Base-by-base conservation (phyloP, 495 filamentous ascomycete species). In the Lasiosphaeriaceae sp. region DNA sequence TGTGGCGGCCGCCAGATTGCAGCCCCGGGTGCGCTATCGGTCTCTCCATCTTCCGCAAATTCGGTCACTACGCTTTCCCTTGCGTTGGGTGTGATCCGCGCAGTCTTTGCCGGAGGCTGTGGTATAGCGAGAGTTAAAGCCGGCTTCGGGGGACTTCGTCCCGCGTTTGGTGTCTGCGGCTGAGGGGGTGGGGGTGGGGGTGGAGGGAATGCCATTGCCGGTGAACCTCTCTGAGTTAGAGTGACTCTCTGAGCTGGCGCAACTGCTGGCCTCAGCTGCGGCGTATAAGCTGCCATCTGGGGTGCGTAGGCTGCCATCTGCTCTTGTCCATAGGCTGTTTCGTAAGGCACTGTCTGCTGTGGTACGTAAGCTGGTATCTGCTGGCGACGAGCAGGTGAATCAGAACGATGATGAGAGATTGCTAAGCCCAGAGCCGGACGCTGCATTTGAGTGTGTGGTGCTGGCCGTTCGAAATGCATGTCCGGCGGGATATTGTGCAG, bases 41-140 rank as follows among this genome's bases (percentile, higher is more conserved):
- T 46, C 43, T 77, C 71, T 11, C 71, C 74, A 57, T 79, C 77
- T 47, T 73, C 78, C 8, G 77, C 77, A 61, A 76, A 75, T 44
- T 77, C 76, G 17, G 78, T 76, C 11, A 76, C 59, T 21, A 74
- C 60, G 59, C 77, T 78, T 11, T 74, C 66, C 24, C 72, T 58
- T 51, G 61, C 47, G 60, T 59, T 62, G 24, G 61, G 35, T 14
- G 56, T 52, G 17, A 54, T 46, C 35, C 43, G 50, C 34, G 39
- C 16, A 35, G n/a, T 47, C 37, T 47, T 56, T 17, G 16, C 31
- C 43, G 43, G 61, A 52, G 47, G 37, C 8, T 47, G 47, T 9
- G 67, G 67, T 21, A 76, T 76, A 23, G 65, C 56, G 24, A 74
- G 59, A 2, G 68, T 68, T 54, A 75, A 55, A 16, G 58, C 46